Base-by-base conservation (phyloP, 371 early-diverging fungal species). In the Apophysomyces ossiformis region DNA sequence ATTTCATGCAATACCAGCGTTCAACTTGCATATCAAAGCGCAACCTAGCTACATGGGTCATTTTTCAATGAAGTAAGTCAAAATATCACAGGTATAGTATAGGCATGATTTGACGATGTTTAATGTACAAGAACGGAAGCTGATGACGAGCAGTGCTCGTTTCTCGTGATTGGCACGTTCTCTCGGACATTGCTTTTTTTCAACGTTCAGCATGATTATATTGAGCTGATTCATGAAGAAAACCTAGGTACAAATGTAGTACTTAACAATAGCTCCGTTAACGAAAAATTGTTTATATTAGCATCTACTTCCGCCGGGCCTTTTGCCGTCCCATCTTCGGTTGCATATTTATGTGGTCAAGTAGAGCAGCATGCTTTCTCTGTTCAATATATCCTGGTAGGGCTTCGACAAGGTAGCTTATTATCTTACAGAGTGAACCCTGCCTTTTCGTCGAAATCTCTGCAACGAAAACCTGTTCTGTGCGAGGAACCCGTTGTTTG, bases 151-250 rank as follows among this genome's bases (percentile, higher is more conserved):
- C 16, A n/a, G 11, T 43, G 16, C 3, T 5, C 43, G 38, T 7
- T 64, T 7, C 58, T 74, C 37, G 37, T 47, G 1, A 18, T 71
- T 15, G 71, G 74, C 11, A 61, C 74, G 6, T 74, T 63, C 47
- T 44, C 63, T 1, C 39, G 65, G 9, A 58, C 63, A 11, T 5
- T 71, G 15, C 8, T 64, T 0, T 44, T 74, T 16, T 74, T 58
- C n/a, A 32, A 26, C 0, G 35, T 70, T 7, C 21, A 74, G 16
- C 26, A 57, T 21, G 15, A 45, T 3, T 18, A 15, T 45, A 43
- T 74, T 37, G 21, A 58, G 7, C 7, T 37, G 6, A 37, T 47
- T 3, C 69, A 74, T 47, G 39, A 61, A 16, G n/a, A 68, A 16
- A 64, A 68, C 39, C 37, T 71, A 54, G 50, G 74, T 68, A 69